Percentiles rank a stretch among this genome's conserved stretches.
phyloP scores from a whole-genome alignment of 179 eudicot species.

The Pouteria campechiana region DNA sequence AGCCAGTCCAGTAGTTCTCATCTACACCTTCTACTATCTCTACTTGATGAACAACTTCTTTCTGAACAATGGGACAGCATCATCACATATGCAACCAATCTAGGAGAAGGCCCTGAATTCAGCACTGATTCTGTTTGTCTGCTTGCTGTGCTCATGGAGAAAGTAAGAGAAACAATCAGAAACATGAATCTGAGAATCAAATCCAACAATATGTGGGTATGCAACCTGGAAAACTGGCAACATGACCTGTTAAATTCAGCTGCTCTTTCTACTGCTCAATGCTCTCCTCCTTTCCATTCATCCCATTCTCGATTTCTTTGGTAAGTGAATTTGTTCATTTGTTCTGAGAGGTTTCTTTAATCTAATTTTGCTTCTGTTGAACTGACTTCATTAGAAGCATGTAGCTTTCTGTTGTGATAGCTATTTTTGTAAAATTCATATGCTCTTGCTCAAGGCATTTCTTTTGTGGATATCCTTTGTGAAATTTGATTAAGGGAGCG shows the following conservation, averaged over 20 bases:
- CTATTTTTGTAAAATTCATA: too few relatives aligned
- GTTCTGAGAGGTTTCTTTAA: too few relatives aligned
- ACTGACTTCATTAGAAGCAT: too few relatives aligned
- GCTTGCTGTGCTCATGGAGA: conserved; percentile 58
- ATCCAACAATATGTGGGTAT: conserved; percentile 3
- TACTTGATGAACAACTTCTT: conserved; percentile 60
- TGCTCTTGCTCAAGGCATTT: too few relatives aligned
- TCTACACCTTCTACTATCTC: conserved; percentile 66
- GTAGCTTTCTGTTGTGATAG: too few relatives aligned
- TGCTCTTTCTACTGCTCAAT: conserved; percentile 41
- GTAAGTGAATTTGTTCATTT: conserved; percentile 45
- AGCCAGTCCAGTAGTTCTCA: conserved; percentile 39
- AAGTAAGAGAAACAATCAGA: conserved; percentile 31
- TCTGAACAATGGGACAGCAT: conserved; percentile 63
- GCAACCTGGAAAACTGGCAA: conserved; percentile 39
- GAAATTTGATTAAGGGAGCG: too few relatives aligned
- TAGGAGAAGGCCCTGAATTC: conserved; percentile 9
- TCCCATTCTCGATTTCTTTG: conserved; percentile 44
- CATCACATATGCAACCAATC: conserved; percentile 36
- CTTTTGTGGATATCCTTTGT: too few relatives aligned
- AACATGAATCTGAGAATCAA: conserved; percentile 11
- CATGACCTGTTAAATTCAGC: conserved; percentile 65
- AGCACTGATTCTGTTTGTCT: conserved; percentile 13
- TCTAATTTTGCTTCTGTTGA: too few relatives aligned
- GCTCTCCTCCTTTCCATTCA: conserved; percentile 21